Conservation (phyloP, 495 filamentous ascomycete genomes). For the Tuber melanosporum region DNA sequence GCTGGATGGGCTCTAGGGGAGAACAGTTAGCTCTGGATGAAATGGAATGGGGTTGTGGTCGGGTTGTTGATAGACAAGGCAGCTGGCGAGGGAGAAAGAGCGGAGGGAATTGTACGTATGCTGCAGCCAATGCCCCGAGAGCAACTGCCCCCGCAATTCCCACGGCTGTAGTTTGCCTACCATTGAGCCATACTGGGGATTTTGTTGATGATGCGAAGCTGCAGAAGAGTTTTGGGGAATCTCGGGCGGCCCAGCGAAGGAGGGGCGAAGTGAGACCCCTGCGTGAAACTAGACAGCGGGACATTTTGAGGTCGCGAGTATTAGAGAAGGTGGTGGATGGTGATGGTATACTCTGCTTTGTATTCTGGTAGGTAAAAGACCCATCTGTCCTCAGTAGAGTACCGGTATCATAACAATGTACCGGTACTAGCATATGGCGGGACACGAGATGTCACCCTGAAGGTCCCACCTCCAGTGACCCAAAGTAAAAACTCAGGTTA, state of each 20-base stretch:
- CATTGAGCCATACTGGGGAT: neutral
- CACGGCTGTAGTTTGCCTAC: neutral
- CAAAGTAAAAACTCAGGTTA: neutral
- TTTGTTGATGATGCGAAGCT: slow-evolving; percentile 13
- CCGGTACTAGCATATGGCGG: neutral
- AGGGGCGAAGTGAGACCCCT: neutral
- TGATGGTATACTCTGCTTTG: neutral
- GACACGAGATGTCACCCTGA: slow-evolving; percentile 24
- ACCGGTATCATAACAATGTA: neutral
- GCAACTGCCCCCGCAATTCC: neutral
- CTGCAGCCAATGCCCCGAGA: neutral
- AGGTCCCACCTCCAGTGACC: too few species aligned
- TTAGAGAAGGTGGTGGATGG: neutral
- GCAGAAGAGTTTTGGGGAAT: slow-evolving; percentile 8
- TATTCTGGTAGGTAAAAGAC: neutral
- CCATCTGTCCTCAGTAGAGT: neutral
- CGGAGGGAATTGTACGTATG: neutral
- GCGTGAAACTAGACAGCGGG: slow-evolving; percentile 21
- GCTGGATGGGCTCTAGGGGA: slow-evolving; percentile 8
- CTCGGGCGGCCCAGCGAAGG: slow-evolving; percentile 10
- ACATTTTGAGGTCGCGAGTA: neutral
- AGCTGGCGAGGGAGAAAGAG: neutral
- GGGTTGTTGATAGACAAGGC: neutral
- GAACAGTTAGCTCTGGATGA: neutral
- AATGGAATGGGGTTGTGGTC: neutral